Base-by-base conservation (phyloP, 495 filamentous ascomycete species). In the Penicillium egyptiacum region DNA sequence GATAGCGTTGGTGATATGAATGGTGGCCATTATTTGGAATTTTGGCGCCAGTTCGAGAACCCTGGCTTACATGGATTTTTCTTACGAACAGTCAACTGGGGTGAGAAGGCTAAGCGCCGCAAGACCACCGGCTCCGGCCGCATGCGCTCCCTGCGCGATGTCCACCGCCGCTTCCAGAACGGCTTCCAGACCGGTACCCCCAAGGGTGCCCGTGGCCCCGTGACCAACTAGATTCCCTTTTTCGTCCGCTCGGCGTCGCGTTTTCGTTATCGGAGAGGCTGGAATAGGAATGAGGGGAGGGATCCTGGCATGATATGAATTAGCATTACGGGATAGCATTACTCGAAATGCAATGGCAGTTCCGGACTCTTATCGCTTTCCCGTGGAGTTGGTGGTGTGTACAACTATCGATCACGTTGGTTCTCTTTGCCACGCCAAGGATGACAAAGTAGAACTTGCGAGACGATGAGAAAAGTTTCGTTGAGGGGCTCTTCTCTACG, bases 81-180 rank as follows among this genome's bases (percentile, higher is more conserved):
- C 55, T 67, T 59, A 50, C 45, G 50, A 58, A 79, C 70, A 98
- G 94, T 87, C 85, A 96, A 98, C 87, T 98, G 94, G 94, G 84
- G 88, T 79, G 91, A 96, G 86, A 98, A 98, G 86, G 95, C 92
- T 68, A 98, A 96, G 89, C 81, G 94, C 78, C 92, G 94, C 88
- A 98, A 96, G 93, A 96, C 92, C 70, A 94, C 90, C 69, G 94
- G 94, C 65, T 90, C 90, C 72, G 94, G 94, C 76, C 86, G 94
- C 68, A 91, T 92, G 88, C 82, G 90, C 58, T 88, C 91, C 81
- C 85, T 98, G 75, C 93, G 92, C 82, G 84, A 82, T 65, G 85
- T 98, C 70, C 81, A 93, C 67, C 87, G 93, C 71, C 84, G 83
- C 74, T 96, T 96, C 84, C 89, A 86, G 80, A 98, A 98, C 81